Conservation (phyloP, 129 eudicot species). For the Arctium minus region DNA sequence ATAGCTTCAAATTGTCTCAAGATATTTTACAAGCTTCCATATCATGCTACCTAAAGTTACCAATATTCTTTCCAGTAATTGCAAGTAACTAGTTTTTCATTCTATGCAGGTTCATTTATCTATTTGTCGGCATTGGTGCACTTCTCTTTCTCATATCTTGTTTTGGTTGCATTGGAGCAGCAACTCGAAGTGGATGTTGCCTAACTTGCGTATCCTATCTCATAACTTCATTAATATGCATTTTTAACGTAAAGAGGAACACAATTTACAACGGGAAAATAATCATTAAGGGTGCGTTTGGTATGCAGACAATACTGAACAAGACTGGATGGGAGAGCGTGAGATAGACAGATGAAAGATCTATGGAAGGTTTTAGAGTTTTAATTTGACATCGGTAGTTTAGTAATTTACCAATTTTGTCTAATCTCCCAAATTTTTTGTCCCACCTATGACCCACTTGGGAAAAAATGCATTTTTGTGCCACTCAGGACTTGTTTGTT, state of each 20-base stretch:
- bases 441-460: background rate
- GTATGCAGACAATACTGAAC: background rate
- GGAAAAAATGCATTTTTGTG: background rate
- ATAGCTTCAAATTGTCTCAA: background rate
- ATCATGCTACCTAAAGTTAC: background rate
- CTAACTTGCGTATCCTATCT: slow-evolving; percentile 79
- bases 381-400: background rate
- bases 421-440: background rate
- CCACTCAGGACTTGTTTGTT: background rate
- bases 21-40: background rate
- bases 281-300: background rate
- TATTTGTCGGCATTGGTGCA: slow-evolving; percentile 70
- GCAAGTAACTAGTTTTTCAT: background rate
- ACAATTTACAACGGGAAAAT: background rate
- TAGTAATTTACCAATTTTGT: background rate
- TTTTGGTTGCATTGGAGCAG: slow-evolving; percentile 86
- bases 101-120: slow-evolving; percentile 78
- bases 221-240: background rate
- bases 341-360: background rate
- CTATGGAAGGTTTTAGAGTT: background rate
- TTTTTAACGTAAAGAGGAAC: background rate
- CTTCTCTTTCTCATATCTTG: slow-evolving; percentile 67
- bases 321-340: too few relatives aligned
- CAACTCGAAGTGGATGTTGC: slow-evolving; percentile 84
- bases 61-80: background rate